Percentiles rank a stretch among this genome's conserved stretches.
These are phyloP conservation scores for Immersiella caudata DNA, from an alignment of 495 filamentous ascomycete genomes.

Conservation along the genomic window DNA sequence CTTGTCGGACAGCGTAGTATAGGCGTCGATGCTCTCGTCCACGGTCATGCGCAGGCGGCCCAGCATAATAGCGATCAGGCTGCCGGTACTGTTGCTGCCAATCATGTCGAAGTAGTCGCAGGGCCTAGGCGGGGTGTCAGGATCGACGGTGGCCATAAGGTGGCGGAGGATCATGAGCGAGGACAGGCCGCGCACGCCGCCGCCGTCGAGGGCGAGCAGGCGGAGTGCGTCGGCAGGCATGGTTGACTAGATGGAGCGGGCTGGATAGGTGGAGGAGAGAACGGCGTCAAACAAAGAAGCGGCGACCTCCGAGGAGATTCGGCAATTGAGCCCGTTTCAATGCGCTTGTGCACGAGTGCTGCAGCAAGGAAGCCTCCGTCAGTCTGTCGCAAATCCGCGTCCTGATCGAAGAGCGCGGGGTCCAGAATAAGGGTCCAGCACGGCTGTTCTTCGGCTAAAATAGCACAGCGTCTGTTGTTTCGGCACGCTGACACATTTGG, in stretches of 20 bases:
- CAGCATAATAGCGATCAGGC: conserved; percentile 41
- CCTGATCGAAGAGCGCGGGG: conserved; percentile 1
- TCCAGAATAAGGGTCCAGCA: conserved; percentile 3
- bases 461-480: conserved; percentile 3
- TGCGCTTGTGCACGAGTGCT: background rate
- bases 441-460: conserved; percentile 22
- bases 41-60: conserved; percentile 47
- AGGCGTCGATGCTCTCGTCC: conserved; percentile 50
- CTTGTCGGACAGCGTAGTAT: conserved; percentile 38
- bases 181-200: conserved; percentile 58
- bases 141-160: conserved; percentile 53
- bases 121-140: conserved; percentile 47
- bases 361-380: conserved; percentile 5
- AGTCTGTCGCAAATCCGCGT: conserved; percentile 8
- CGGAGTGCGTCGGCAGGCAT: conserved; percentile 20
- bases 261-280: background rate
- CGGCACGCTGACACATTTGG: conserved; percentile 1
- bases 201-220: conserved; percentile 51
- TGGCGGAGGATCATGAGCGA: conserved; percentile 53
- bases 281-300: background rate
- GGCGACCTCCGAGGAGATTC: conserved; percentile 1
- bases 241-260: conserved; percentile 7
- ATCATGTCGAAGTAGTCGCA: conserved; percentile 50
- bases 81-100: conserved; percentile 37
- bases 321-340: conserved; percentile 1